Evolutionary conservation across 805 yeast species (phyloP).

Genomic region (Metschnikowia corniflorae): DNA sequence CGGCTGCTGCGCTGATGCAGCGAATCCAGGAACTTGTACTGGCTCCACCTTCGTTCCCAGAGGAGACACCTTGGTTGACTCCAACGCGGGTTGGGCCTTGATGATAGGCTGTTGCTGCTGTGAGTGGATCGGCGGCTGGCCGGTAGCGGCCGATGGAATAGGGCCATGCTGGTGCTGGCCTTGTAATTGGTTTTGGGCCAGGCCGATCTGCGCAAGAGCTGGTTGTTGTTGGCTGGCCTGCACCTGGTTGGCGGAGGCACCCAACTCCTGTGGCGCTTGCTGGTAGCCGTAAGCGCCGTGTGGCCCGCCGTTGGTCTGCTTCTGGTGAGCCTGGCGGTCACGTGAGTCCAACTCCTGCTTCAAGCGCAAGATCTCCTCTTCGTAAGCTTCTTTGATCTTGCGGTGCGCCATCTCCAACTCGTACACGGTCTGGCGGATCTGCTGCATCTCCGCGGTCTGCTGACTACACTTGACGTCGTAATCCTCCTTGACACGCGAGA

Average conservation of each 20-base stretch:
- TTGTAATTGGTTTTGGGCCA: not conserved
- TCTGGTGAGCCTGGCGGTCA: conserved; percentile 53
- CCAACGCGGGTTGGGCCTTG: conserved; percentile 11
- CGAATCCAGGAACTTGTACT: conserved; percentile 5
- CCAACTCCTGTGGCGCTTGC: conserved; percentile 18
- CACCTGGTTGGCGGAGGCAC: conserved; percentile 21
- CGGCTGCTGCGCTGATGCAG: conserved; percentile 14
- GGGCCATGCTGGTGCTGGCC: conserved; percentile 3
- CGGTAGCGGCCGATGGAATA: not conserved
- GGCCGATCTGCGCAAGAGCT: conserved; percentile 14
- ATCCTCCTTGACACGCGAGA: conserved; percentile 88
- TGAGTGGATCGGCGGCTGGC: conserved; percentile 1
- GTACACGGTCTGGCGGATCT: conserved; percentile 87
- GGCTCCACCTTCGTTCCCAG: conserved; percentile 14
- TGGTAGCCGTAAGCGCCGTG: conserved; percentile 30
- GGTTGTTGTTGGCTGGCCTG: conserved; percentile 24
- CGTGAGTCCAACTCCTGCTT: conserved; percentile 82
- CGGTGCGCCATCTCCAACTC: conserved; percentile 93
- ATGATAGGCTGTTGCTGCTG: conserved; percentile 12
- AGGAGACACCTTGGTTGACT: conserved; percentile 13
- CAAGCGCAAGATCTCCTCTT: conserved; percentile 82
- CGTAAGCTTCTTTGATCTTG: conserved; percentile 92
- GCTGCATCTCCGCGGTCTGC: conserved; percentile 90
- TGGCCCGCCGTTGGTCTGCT: conserved; percentile 36
- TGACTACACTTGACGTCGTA: conserved; percentile 86